Evolutionary conservation across 2,329 filamentous ascomycete genomes (phyloP), one percentile per base, ranked within the genome.

Genomic region (Xylariaceae sp.): DNA sequence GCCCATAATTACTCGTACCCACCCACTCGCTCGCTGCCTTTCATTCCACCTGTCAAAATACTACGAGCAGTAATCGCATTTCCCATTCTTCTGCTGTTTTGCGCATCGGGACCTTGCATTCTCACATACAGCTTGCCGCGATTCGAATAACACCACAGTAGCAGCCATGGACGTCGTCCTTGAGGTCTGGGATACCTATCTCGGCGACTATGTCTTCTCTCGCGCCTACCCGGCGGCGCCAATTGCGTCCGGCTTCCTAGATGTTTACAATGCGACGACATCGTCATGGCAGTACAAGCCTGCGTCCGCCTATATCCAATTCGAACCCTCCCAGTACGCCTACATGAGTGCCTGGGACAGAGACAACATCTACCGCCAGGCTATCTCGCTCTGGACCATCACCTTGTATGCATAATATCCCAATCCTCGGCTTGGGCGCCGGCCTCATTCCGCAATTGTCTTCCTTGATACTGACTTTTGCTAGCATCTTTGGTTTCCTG

Each of bases 161-260:
- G 60, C 64, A 77, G 79, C 73, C 74, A 97, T 97, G 93, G 93
- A 97, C 80, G 85, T 97, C 76, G 85, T 94, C 51, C 88, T 97
- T 66, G 92, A 97, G 76, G 69, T 92, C 61, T 82, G 85, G 75
- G 93, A 97, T 76, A 90, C 87, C 68, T 90, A 88, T 70, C 70
- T 92, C 64, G 88, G 88, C 74, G 93, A 97, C 77, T 84, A 87
- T 67, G 68, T 89, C 60, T 97, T 95, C 73, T 87, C 92, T 53
- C 80, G 77, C 42, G 67, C 88, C 4, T 78, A 89, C n/a, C 92
- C 92, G 6, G 77, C 78, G 51, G 78, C 76, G 35, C 75, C 79
- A 11, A 37, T 42, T 35, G 53, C 51, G 34, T 80, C 79, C 15
- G 82, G 82, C 70, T 80, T 82, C 71, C 77, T 78, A n/a, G 39